phyloP scores from a whole-genome alignment of 2,329 filamentous ascomycete genomes.

The Corinectria fuckeliana region DNA sequence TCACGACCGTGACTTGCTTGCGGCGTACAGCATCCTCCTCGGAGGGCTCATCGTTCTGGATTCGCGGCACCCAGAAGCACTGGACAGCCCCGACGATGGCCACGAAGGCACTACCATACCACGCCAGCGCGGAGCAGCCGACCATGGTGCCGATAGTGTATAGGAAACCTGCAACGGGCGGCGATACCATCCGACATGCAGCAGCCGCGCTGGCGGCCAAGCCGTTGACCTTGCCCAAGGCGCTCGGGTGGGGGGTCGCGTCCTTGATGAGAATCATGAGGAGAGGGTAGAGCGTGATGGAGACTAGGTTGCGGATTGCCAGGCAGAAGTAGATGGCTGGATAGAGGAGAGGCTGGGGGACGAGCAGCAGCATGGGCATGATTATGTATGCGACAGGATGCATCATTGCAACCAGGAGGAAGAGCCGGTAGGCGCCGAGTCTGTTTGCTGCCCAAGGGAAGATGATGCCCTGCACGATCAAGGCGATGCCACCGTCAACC shows the following conservation, averaged over 20 bases:
- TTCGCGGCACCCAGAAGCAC: conserved; percentile 60
- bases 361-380: conserved; percentile 63
- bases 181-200: conserved; percentile 71
- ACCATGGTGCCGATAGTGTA: conserved; percentile 66
- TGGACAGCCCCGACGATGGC: conserved; percentile 65
- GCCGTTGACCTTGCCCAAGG: conserved; percentile 70
- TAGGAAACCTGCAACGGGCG: conserved; percentile 67
- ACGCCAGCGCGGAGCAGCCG: conserved; percentile 66
- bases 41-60: conserved; percentile 33
- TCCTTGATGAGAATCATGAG: conserved; percentile 73
- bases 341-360: conserved; percentile 59
- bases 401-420: conserved; percentile 63
- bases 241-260: conserved; percentile 61
- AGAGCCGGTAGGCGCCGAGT: conserved; percentile 65
- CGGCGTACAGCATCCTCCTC: conserved; percentile 39
- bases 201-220: conserved; percentile 70
- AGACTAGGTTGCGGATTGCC: conserved; percentile 64
- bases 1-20: conserved; percentile 25
- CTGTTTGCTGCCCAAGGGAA: conserved; percentile 66
- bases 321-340: conserved; percentile 65
- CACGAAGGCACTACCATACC: conserved; percentile 66
- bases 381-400: conserved; percentile 67
- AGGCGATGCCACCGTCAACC: conserved; percentile 63
- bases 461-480: conserved; percentile 65
- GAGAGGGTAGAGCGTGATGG: conserved; percentile 70